Evolutionary conservation across 768 basidiomycete species (phyloP).

Genomic region (Floccularia luteovirens): DNA sequence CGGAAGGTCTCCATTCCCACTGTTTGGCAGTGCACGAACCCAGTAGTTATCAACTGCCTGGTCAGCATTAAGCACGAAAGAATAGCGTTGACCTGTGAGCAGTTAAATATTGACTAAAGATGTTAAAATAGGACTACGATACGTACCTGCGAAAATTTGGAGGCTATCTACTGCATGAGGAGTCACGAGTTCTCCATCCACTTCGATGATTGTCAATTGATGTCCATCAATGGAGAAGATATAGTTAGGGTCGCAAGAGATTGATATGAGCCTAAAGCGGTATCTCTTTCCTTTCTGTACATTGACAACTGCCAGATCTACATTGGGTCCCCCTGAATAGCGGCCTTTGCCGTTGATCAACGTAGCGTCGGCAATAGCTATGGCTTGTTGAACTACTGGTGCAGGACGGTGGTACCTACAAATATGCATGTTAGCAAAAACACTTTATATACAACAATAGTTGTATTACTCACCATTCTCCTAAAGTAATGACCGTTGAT

Average conservation of each 20-base stretch:
- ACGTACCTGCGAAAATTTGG: conserved; percentile 29
- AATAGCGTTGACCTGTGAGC: conserved; percentile 26
- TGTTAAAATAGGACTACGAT: neutral
- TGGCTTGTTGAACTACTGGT: conserved; percentile 8
- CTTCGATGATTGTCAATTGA: conserved; percentile 38
- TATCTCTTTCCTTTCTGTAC: conserved; percentile 24
- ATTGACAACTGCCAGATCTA: conserved; percentile 22
- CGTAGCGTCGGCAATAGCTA: conserved; percentile 18
- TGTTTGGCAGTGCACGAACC: conserved; percentile 20
- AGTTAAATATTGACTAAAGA: neutral
- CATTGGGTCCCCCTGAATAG: conserved; percentile 20
- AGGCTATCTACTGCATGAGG: conserved; percentile 32
- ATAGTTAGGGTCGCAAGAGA: conserved; percentile 23
- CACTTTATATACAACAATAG: neutral
- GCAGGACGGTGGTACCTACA: conserved; percentile 16
- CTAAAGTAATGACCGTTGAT: conserved; percentile 29
- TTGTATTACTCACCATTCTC: conserved; percentile 22
- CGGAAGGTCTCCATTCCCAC: conserved; percentile 7
- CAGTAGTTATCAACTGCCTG: conserved; percentile 37
- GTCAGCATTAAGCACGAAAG: conserved; percentile 28
- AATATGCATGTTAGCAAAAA: neutral
- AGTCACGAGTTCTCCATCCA: conserved; percentile 29
- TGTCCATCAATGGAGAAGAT: conserved; percentile 39
- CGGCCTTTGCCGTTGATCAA: conserved; percentile 34
- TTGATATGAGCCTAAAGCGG: conserved; percentile 16